Conservation (phyloP, 2,329 filamentous ascomycete genomes). For the Fusarium denticulatum region DNA sequence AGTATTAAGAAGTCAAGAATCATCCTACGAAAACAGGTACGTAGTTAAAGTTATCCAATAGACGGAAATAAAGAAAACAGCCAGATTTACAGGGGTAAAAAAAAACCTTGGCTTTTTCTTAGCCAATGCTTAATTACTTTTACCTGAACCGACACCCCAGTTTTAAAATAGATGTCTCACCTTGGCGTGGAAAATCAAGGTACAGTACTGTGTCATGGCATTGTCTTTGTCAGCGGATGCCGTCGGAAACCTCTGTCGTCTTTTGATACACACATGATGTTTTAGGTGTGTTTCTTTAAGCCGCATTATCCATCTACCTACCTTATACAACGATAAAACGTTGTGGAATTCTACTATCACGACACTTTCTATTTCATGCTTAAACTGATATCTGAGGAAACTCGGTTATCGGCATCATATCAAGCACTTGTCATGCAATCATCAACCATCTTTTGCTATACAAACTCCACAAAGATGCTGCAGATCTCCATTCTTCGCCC, state of each 20-base stretch:
- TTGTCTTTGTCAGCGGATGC: background rate
- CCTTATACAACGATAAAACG: background rate
- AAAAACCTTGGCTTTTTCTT: constrained; percentile 18
- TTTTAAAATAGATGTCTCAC: constrained; percentile 19
- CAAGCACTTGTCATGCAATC: background rate
- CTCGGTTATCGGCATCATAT: constrained; percentile 11
- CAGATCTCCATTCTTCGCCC: constrained; percentile 13
- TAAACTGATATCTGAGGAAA: background rate
- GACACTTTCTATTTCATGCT: background rate
- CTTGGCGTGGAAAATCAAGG: background rate
- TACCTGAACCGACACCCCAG: constrained; percentile 4
- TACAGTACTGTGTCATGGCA: background rate
- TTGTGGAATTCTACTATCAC: background rate
- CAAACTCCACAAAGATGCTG: background rate
- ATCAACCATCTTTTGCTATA: background rate
- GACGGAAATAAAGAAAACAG: background rate
- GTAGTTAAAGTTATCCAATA: background rate
- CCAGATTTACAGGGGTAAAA: background rate
- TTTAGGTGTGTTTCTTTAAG: background rate
- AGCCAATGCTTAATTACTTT: constrained; percentile 21
- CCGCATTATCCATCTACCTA: background rate
- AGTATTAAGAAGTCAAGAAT: background rate
- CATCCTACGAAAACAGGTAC: background rate
- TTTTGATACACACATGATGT: background rate
- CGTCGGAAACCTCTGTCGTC: background rate